Evolutionary conservation across 257 asterid species (phyloP).

Genomic region (Parsonsia alboflavescens): DNA sequence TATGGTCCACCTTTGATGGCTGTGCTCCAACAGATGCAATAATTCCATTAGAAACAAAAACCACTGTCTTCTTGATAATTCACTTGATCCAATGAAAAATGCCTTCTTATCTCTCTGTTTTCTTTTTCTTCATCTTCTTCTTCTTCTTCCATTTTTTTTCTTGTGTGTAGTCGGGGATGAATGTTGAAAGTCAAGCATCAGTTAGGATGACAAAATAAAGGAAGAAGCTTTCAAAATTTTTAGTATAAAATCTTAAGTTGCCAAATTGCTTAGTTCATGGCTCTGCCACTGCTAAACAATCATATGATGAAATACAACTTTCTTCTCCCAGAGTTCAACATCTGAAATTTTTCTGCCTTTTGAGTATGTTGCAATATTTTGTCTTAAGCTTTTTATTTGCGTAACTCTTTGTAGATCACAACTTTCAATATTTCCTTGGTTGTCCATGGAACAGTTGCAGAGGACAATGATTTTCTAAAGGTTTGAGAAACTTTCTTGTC

Average conservation of each 20-base stretch:
- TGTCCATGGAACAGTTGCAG: slow-evolving; percentile 83
- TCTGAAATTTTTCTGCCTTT: background rate
- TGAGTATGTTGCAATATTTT: background rate
- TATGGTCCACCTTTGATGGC: background rate
- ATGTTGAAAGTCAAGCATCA: too few species aligned
- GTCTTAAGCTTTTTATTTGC: slow-evolving; percentile 5
- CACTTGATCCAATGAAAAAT: too few species aligned
- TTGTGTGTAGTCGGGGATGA: too few species aligned
- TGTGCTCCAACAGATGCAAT: background rate
- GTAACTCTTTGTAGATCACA: slow-evolving; percentile 49
- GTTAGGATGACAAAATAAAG: too few species aligned
- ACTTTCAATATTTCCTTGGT: slow-evolving; percentile 84
- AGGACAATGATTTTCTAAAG: slow-evolving; percentile 79
- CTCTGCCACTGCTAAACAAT: background rate
- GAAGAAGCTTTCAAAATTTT: background rate
- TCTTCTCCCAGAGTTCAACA: background rate
- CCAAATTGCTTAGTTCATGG: background rate
- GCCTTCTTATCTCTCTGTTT: too few species aligned
- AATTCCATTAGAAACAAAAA: too few species aligned
- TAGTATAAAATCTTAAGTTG: background rate
- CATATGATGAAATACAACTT: background rate
- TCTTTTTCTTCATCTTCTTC: too few species aligned
- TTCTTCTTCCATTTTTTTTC: too few species aligned
- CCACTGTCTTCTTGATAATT: too few species aligned
- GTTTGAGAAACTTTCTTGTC: slow-evolving; percentile 29